phyloP scores from a whole-genome alignment of 129 eudicot genomes.

The Flaveria brownii region DNA sequence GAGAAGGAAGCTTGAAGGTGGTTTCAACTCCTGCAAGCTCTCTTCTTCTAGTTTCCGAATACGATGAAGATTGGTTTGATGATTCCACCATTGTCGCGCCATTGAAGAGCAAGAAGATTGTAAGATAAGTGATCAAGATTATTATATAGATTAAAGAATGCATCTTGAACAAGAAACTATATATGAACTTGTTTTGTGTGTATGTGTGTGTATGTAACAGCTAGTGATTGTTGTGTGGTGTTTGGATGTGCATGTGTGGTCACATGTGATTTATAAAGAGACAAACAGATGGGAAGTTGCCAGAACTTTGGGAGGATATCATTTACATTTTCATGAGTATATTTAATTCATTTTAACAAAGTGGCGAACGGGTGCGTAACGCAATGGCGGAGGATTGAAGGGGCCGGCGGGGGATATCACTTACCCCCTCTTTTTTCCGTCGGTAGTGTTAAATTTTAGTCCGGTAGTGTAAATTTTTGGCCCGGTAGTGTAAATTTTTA shows the following conservation, averaged over 20 bases:
- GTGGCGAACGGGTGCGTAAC: slow-evolving; percentile 5
- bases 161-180: slow-evolving; percentile 28
- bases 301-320: slow-evolving; percentile 34
- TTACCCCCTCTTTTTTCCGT: too few species aligned
- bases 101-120: slow-evolving; percentile 14
- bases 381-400: too few species aligned
- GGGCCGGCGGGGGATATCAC: too few species aligned
- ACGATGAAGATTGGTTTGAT: neutral
- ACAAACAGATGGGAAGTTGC: slow-evolving; percentile 32
- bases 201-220: neutral
- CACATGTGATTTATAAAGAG: slow-evolving; percentile 21
- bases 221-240: slow-evolving; percentile 4
- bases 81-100: slow-evolving; percentile 24
- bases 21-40: slow-evolving; percentile 39
- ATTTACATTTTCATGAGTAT: slow-evolving; percentile 9
- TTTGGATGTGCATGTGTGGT: slow-evolving; percentile 31
- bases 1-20: slow-evolving; percentile 52
- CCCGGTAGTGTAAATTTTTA: too few species aligned
- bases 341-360: slow-evolving; percentile 2
- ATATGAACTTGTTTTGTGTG: slow-evolving; percentile 14
- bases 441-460: too few species aligned
- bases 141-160: neutral
- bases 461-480: too few species aligned
- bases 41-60: slow-evolving; percentile 11
- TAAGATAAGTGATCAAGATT: slow-evolving; percentile 9